Evolutionary conservation across 2,329 filamentous ascomycete species (phyloP), one percentile per base, ranked within the genome.

Genomic region (Elsinoe fawcettii): DNA sequence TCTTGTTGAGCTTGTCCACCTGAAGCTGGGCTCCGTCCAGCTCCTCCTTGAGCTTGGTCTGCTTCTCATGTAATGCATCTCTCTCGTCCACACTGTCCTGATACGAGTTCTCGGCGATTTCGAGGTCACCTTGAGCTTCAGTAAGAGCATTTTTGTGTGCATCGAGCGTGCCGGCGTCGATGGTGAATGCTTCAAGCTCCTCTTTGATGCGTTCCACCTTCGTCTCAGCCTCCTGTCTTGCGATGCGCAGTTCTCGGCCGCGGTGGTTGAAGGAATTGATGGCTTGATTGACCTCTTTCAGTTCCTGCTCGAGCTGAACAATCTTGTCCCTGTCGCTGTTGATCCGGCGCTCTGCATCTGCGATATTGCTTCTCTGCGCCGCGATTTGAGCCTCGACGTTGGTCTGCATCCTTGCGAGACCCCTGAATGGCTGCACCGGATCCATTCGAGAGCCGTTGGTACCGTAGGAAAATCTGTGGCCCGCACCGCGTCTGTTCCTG

Each of bases 141-240:
- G 75, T 71, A 1, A 95, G 76, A 49, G 82, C 66, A 7, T 66
- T 64, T 57, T 75, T 64, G 2, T 75, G 66, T 44, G 71, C 69
- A 16, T 76, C 73, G 9, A 77, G 67, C 39, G 65, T 66, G 51
- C 81, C 84, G 66, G 90, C 88, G 75, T 53, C 71, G 73, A 58
- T 47, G 14, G 47, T 59, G 27, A 81, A 77, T 57, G 73, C 74
- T 18, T 82, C 80, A 43, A 84, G 73, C 11, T 80, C 85, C 59
- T 87, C 77, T 60, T 89, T 84, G 37, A 95, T 76, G 44, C 83
- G 81, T 56, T 82, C 80, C 30, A 87, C 76, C 5, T 76, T 74
- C 54, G 85, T 83, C 54, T 86, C 80, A 5, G 84, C 80, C 54
- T 74, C 71, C 60, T 89, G 84, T 32, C 79, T 67, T 2, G 77